Conservation (phyloP, 257 asterid species). For the Verbena officinalis region DNA sequence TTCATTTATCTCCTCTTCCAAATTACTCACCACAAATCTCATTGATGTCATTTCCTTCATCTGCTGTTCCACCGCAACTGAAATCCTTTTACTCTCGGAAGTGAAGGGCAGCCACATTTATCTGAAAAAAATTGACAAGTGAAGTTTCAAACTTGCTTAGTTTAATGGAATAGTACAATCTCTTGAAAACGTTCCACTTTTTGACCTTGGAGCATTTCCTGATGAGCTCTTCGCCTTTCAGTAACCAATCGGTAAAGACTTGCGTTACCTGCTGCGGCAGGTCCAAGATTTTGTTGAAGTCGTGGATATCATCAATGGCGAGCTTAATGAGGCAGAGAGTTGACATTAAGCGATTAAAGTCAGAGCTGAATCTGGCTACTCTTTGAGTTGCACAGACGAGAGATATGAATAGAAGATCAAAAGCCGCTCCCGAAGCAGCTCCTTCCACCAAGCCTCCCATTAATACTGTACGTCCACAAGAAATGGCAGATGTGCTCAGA, state of each 20-base stretch:
- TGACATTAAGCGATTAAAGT: constrained; percentile 25
- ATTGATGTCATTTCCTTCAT: constrained; percentile 22
- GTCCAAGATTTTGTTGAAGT: constrained; percentile 27
- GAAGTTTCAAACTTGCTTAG: constrained; percentile 24
- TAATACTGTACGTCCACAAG: no score
- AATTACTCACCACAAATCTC: no score
- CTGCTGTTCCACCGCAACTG: constrained; percentile 22
- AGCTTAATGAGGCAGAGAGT: constrained; percentile 17
- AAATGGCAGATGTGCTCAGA: no score
- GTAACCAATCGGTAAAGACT: constrained; percentile 9
- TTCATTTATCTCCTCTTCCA: no score
- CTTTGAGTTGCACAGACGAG: constrained; percentile 14
- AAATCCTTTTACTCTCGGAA: constrained; percentile 31
- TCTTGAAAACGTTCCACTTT: constrained; percentile 19
- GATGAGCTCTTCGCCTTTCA: constrained; percentile 33
- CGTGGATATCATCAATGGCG: constrained; percentile 36
- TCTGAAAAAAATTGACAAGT: constrained; percentile 28
- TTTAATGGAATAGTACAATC: constrained; percentile 32
- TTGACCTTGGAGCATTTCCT: constrained; percentile 31
- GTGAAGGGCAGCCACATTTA: constrained; percentile 34
- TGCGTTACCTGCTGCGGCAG: constrained; percentile 29
- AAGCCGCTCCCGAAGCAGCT: constrained; percentile 22
- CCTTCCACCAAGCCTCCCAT: constrained; percentile 19
- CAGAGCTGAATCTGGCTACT: constrained; percentile 31
- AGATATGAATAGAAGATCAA: constrained; percentile 14